Conservation (phyloP, 805 yeast genomes). For the Candida silvatica region DNA sequence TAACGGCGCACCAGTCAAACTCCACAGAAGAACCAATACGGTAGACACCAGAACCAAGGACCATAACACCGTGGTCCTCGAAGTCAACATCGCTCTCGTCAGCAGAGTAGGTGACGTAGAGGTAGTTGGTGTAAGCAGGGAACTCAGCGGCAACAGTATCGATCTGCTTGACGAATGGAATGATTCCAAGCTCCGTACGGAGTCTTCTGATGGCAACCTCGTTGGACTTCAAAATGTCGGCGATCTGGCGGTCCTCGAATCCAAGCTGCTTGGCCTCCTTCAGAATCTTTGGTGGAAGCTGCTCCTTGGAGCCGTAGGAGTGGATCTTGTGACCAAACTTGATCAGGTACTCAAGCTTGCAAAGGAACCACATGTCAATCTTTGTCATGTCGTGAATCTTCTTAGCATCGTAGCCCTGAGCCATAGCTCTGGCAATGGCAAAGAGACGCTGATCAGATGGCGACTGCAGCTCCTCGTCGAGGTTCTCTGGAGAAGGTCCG, state of each 20-base stretch:
- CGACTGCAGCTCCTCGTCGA: conserved; percentile 87
- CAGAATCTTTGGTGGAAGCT: conserved; percentile 53
- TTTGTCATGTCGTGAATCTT: conserved; percentile 85
- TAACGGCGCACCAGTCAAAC: conserved; percentile 99
- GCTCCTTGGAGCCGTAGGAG: conserved; percentile 46
- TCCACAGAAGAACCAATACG: conserved; percentile 98
- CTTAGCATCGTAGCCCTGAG: conserved; percentile 80
- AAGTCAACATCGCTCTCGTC: conserved; percentile 80
- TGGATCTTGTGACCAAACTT: conserved; percentile 57
- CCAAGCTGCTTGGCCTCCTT: conserved; percentile 94
- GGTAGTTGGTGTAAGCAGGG: conserved; percentile 92
- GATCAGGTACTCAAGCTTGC: conserved; percentile 72
- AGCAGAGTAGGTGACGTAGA: conserved; percentile 92
- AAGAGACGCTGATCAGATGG: conserved; percentile 97
- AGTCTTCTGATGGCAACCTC: conserved; percentile 88
- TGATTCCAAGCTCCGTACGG: conserved; percentile 78
- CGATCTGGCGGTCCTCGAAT: conserved; percentile 94
- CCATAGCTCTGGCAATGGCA: conserved; percentile 91
- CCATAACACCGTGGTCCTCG: conserved; percentile 91
- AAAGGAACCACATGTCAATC: conserved; percentile 94
- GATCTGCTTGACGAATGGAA: conserved; percentile 92
- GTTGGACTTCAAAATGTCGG: conserved; percentile 77
- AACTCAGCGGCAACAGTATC: conserved; percentile 99
- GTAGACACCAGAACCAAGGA: conserved; percentile 96
- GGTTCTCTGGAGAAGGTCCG: conserved; percentile 66